Conservation (phyloP, 208 protist genomes). For the Leptomonas pyrrhocoris region DNA sequence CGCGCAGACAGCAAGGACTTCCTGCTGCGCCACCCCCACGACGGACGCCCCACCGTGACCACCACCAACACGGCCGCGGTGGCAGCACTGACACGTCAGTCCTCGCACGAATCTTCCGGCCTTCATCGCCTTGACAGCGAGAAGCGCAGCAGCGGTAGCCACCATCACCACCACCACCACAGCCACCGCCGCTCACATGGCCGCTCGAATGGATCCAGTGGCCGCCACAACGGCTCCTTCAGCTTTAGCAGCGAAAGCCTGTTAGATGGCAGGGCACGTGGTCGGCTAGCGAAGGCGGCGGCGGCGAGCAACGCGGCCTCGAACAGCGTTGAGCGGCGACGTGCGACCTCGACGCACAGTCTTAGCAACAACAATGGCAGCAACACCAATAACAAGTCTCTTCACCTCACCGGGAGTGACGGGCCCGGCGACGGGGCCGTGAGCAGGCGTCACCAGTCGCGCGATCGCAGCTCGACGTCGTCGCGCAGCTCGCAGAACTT, state of each 20-base stretch:
- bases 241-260: constrained; percentile 37
- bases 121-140: not conserved
- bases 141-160: not conserved
- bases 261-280: constrained; percentile 20
- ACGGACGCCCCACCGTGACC: not conserved
- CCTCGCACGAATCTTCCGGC: constrained; percentile 5
- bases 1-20: constrained; percentile 33
- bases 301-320: constrained; percentile 17
- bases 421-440: not conserved
- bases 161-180: not conserved
- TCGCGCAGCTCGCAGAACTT: constrained; percentile 14
- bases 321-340: constrained; percentile 26
- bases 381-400: not conserved
- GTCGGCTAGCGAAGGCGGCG: constrained; percentile 27
- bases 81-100: constrained; percentile 4
- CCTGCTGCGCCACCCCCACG: constrained; percentile 9
- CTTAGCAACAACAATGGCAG: not conserved
- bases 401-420: not conserved
- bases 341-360: not conserved
- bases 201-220: not conserved
- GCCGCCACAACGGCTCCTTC: constrained; percentile 18
- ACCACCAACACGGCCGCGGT: not conserved
- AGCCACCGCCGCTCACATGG: constrained; percentile 2
- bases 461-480: constrained; percentile 1
- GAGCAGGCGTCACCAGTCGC: not conserved